phyloP scores from a whole-genome alignment of 768 basidiomycete species.

The Tricholoma furcatifolium region DNA sequence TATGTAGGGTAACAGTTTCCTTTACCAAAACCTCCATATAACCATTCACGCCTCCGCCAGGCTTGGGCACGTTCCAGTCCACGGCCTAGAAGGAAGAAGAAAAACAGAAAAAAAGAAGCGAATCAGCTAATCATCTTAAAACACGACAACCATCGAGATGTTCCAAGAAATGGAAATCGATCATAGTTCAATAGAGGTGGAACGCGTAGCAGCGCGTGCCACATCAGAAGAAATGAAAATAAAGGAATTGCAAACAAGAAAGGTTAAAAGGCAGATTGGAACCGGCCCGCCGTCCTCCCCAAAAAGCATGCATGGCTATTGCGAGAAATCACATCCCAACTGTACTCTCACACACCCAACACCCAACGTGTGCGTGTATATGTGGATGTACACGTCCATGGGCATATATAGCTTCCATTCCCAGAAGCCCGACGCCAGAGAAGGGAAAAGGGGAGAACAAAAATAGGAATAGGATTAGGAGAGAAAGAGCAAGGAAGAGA shows the following conservation, averaged over 20 bases:
- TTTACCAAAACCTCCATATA: constrained; percentile 94
- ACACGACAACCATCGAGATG: background rate
- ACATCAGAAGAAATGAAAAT: too few species aligned
- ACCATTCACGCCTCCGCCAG: constrained; percentile 67
- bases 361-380: too few species aligned
- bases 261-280: too few species aligned
- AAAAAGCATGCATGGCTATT: too few species aligned
- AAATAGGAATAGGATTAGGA: background rate
- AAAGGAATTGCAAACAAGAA: too few species aligned
- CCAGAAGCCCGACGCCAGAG: background rate
- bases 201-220: too few species aligned
- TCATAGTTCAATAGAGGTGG: background rate
- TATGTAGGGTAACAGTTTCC: constrained; percentile 94
- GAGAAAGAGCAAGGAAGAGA: background rate
- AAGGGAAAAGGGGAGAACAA: background rate
- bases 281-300: too few species aligned
- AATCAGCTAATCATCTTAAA: background rate
- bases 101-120: background rate
- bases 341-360: too few species aligned
- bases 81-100: constrained; percentile 48
- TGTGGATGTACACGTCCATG: background rate
- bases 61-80: constrained; percentile 70
- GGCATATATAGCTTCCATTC: constrained; percentile 2
- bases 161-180: background rate
- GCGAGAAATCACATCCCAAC: too few species aligned